A percentile compares a stretch with the other conserved stretches of the same genome.
These are phyloP conservation scores for Diaporthe destruens DNA, from an alignment of 2,329 filamentous ascomycete genomes.

Conservation along the genomic window DNA sequence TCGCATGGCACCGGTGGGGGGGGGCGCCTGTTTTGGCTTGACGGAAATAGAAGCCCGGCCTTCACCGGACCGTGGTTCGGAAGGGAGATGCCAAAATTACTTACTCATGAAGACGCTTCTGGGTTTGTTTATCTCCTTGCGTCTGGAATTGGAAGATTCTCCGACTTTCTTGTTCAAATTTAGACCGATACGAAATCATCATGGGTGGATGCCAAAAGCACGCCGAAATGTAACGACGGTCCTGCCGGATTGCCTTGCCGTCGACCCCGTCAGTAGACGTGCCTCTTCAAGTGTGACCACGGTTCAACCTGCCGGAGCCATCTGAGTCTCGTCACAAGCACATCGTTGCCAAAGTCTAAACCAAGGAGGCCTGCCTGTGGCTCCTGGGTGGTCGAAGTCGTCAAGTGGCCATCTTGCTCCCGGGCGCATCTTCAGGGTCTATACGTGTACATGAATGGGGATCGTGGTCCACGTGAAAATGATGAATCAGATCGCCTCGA, in stretches of 20 bases:
- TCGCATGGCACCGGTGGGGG: not conserved
- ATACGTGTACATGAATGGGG: conserved; percentile 7
- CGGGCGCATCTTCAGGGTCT: conserved; percentile 29
- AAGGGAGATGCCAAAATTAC: conserved; percentile 1
- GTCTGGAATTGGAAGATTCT: not conserved
- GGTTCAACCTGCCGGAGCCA: conserved; percentile 21
- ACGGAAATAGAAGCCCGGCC: conserved; percentile 29
- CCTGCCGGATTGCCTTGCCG: conserved; percentile 1
- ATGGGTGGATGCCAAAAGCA: not conserved
- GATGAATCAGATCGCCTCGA: conserved; percentile 26
- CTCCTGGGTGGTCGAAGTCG: conserved; percentile 9
- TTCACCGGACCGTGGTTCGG: conserved; percentile 17
- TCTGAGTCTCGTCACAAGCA: not conserved
- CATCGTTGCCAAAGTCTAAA: conserved; percentile 22
- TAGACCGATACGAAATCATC: conserved; percentile 1
- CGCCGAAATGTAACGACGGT: not conserved
- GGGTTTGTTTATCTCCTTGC: not conserved
- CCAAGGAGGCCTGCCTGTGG: not conserved
- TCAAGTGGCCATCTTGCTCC: conserved; percentile 18
- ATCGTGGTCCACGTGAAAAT: conserved; percentile 20
- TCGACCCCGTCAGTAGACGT: not conserved
- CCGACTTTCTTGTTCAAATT: not conserved
- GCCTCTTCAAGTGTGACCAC: not conserved
- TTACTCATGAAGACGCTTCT: conserved; percentile 20
- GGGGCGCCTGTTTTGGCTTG: conserved; percentile 13